A percentile compares a stretch with the other conserved stretches of the same genome.
Conservation (phyloP, 2,329 filamentous ascomycete species). For the Paraconiothyrium brasiliense region DNA sequence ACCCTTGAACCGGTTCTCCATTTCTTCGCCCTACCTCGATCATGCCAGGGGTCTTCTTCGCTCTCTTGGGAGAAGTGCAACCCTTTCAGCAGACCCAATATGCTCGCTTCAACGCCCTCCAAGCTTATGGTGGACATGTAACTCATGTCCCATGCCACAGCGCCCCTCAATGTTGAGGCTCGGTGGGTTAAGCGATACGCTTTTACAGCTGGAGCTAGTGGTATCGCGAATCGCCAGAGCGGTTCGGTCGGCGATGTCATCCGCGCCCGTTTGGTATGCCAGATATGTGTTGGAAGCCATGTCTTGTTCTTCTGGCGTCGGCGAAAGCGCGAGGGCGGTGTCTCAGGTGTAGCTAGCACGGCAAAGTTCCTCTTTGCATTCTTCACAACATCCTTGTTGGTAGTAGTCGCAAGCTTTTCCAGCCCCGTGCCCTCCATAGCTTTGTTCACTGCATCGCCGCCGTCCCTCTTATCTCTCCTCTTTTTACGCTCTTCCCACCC, state of each 20-base stretch:
- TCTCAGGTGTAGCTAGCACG: slow-evolving; percentile 70
- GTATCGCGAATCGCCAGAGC: slow-evolving; percentile 90
- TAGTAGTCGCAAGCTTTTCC: slow-evolving; percentile 22
- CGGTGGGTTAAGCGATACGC: slow-evolving; percentile 88
- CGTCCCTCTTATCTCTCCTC: slow-evolving; percentile 48
- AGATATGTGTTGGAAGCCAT: slow-evolving; percentile 94
- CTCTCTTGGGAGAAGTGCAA: slow-evolving; percentile 65
- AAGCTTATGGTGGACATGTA: slow-evolving; percentile 89
- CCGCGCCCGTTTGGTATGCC: slow-evolving; percentile 88
- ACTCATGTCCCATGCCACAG: slow-evolving; percentile 90
- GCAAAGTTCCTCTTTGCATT: slow-evolving; percentile 76
- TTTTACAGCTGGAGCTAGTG: slow-evolving; percentile 87
- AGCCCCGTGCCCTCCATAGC: slow-evolving; percentile 43
- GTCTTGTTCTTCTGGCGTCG: slow-evolving; percentile 89
- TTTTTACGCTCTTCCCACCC: slow-evolving; percentile 66
- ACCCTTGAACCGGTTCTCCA: slow-evolving; percentile 73
- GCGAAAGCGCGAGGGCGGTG: slow-evolving; percentile 75
- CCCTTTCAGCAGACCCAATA: slow-evolving; percentile 72
- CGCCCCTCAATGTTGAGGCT: slow-evolving; percentile 76
- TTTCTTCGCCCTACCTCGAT: slow-evolving; percentile 65
- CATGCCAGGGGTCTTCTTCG: slow-evolving; percentile 65
- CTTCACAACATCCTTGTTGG: slow-evolving; percentile 23
- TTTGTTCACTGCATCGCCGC: slow-evolving; percentile 33
- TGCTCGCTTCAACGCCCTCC: slow-evolving; percentile 70
- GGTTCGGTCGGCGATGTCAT: slow-evolving; percentile 83